Evolutionary conservation across 1,139 yeast genomes (phyloP).

Genomic region (Kodamaea plutei): DNA sequence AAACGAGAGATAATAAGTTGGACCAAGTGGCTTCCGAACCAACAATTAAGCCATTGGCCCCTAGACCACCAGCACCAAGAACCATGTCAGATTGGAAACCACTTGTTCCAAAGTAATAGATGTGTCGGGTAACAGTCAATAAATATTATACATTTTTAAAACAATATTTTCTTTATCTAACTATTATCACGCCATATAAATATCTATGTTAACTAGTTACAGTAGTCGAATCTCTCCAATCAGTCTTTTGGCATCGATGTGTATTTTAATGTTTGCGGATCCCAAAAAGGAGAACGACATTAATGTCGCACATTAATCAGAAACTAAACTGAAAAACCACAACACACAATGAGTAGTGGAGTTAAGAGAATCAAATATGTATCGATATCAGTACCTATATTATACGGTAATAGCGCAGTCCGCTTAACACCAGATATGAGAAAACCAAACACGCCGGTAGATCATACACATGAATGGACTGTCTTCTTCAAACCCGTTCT

Average conservation of each 20-base stretch:
- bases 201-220: too few species aligned
- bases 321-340: not conserved
- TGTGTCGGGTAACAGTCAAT: too few species aligned
- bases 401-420: slow-evolving; percentile 83
- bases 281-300: not conserved
- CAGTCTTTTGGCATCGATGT: too few species aligned
- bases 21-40: slow-evolving; percentile 1
- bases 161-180: too few species aligned
- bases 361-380: slow-evolving; percentile 54
- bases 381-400: slow-evolving; percentile 77
- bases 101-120: slow-evolving; percentile 48
- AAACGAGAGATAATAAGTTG: slow-evolving; percentile 10
- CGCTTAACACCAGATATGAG: slow-evolving; percentile 59
- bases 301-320: slow-evolving; percentile 1
- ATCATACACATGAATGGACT: slow-evolving; percentile 96
- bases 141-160: too few species aligned
- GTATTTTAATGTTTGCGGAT: too few species aligned
- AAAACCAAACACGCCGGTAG: slow-evolving; percentile 73
- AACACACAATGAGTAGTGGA: slow-evolving; percentile 16
- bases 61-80: slow-evolving; percentile 16
- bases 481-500: slow-evolving; percentile 84
- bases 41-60: slow-evolving; percentile 4
- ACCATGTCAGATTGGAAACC: slow-evolving; percentile 55
- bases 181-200: too few species aligned
- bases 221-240: too few species aligned